Conservation (phyloP, 805 yeast genomes). For the Saccharomycopsis synnaedendra region DNA sequence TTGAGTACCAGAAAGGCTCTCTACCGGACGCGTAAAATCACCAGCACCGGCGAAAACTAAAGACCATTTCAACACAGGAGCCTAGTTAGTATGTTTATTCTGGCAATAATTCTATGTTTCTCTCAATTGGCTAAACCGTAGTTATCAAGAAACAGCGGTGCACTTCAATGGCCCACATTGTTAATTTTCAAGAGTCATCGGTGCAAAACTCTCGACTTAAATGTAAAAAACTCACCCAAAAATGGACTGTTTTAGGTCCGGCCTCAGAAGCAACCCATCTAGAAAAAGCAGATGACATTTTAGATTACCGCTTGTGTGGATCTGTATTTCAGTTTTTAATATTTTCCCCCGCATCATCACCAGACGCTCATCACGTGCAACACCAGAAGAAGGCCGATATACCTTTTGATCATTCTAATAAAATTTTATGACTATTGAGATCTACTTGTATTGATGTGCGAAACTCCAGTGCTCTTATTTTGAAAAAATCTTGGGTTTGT, state of each 20-base stretch:
- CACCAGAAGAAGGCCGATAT: too few species aligned
- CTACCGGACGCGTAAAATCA: constrained; percentile 86
- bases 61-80: constrained; percentile 47
- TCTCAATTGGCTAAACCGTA: background rate
- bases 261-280: constrained; percentile 77
- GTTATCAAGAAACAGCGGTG: background rate
- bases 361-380: too few species aligned
- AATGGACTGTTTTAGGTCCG: constrained; percentile 95
- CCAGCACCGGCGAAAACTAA: constrained; percentile 84
- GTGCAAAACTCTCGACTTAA: background rate
- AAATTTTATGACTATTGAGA: too few species aligned
- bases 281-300: constrained; percentile 44
- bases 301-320: background rate
- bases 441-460: too few species aligned
- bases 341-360: too few species aligned
- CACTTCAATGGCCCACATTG: background rate
- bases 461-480: too few species aligned
- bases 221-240: constrained; percentile 53
- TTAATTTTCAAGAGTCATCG: background rate
- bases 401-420: too few species aligned
- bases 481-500: too few species aligned
- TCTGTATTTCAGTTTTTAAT: too few species aligned
- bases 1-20: constrained; percentile 72
- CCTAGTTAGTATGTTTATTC: constrained; percentile 12
- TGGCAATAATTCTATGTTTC: background rate